Percentiles rank a stretch among this genome's conserved stretches.
phyloP scores from a whole-genome alignment of 805 yeast species.

The Candida rishiriensis region DNA sequence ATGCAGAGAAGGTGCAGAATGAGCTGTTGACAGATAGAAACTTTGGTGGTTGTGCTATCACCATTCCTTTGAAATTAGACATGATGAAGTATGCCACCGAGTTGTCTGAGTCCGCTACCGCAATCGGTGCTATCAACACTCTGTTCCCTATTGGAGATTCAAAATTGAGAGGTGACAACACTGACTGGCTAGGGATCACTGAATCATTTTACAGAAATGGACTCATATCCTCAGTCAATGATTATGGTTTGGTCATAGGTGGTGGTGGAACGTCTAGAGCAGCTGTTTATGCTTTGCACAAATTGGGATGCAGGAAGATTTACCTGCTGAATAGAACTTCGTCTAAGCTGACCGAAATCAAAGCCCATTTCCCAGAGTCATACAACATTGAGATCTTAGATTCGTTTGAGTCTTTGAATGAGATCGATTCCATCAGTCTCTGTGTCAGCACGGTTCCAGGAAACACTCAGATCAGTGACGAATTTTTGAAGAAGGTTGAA shows the following conservation, averaged over 20 bases:
- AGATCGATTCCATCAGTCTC: conserved; percentile 47
- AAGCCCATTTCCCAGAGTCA: conserved; percentile 50
- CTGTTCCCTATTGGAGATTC: conserved; percentile 53
- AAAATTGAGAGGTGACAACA: conserved; percentile 73
- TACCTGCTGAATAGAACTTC: conserved; percentile 79
- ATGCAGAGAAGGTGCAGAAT: conserved; percentile 51
- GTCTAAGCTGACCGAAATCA: conserved; percentile 57
- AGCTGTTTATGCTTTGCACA: conserved; percentile 78
- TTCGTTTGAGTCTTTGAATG: conserved; percentile 39
- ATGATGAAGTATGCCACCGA: conserved; percentile 63
- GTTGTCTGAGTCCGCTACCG: conserved; percentile 68
- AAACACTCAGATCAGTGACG: conserved; percentile 59
- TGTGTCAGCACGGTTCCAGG: conserved; percentile 84
- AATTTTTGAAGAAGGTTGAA: conserved; percentile 45
- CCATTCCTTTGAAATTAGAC: conserved; percentile 88
- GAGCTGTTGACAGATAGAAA: conserved; percentile 42
- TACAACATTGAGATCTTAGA: conserved; percentile 58
- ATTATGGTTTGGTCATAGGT: conserved; percentile 79
- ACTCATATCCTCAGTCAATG: conserved; percentile 38
- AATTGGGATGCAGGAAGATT: conserved; percentile 72
- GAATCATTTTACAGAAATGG: conserved; percentile 64
- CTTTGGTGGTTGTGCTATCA: conserved; percentile 94
- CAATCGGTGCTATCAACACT: conserved; percentile 95
- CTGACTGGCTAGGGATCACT: conserved; percentile 91
- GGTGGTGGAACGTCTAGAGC: conserved; percentile 99